Percentiles rank a stretch among this genome's conserved stretches.
phyloP scores from a whole-genome alignment of 805 yeast species.

The Hanseniaspora occidentalis region DNA sequence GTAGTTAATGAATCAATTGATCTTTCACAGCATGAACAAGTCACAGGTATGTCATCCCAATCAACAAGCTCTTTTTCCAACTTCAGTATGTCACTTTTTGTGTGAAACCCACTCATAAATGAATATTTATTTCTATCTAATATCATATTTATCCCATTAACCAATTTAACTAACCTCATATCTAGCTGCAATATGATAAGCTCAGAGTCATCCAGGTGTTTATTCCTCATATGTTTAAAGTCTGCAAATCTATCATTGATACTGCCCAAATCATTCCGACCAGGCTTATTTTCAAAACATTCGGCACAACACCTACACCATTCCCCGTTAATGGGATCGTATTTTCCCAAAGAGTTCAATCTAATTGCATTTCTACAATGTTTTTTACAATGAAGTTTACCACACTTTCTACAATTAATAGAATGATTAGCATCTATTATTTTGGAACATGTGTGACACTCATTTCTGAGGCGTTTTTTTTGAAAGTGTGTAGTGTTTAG shows the following conservation, averaged over 20 bases:
- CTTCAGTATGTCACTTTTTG: slow-evolving; percentile 22
- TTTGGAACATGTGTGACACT: slow-evolving; percentile 29
- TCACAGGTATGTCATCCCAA: neutral
- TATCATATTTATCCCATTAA: slow-evolving; percentile 19
- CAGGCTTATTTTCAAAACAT: slow-evolving; percentile 48
- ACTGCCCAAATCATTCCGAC: slow-evolving; percentile 36
- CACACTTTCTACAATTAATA: slow-evolving; percentile 67
- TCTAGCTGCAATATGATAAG: slow-evolving; percentile 47
- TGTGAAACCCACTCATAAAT: slow-evolving; percentile 16
- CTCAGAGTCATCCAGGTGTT: slow-evolving; percentile 34
- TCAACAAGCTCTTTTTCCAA: slow-evolving; percentile 26
- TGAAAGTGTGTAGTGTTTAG: slow-evolving; percentile 16
- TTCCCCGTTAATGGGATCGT: slow-evolving; percentile 37
- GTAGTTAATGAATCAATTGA: slow-evolving; percentile 28
- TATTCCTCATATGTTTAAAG: slow-evolving; percentile 32
- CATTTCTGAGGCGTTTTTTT: slow-evolving; percentile 30
- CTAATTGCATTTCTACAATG: slow-evolving; percentile 48
- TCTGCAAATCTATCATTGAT: slow-evolving; percentile 31
- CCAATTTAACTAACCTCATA: slow-evolving; percentile 41
- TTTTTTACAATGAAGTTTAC: slow-evolving; percentile 49
- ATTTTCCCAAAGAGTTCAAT: slow-evolving; percentile 34
- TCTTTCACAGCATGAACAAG: neutral
- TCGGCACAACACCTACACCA: slow-evolving; percentile 60
- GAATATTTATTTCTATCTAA: slow-evolving; percentile 15
- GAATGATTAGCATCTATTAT: slow-evolving; percentile 40